Evolutionary conservation across 2,329 filamentous ascomycete species (phyloP), one percentile per base, ranked within the genome.

Genomic region (Cladosporium cucumerinum): DNA sequence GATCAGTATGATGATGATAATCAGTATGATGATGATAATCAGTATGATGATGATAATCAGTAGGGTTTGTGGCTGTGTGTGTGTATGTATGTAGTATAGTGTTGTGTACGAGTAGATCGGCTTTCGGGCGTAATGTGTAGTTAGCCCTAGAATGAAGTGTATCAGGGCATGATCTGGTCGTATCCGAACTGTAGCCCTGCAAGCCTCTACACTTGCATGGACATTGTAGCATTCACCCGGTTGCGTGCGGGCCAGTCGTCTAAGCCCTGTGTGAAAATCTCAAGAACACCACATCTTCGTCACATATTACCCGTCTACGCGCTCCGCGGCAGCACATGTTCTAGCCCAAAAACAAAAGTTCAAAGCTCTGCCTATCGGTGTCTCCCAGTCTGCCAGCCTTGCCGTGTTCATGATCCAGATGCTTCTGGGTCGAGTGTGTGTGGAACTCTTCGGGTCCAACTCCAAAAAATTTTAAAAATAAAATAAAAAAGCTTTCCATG

Each of bases 1-100:
- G 57, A 60, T 34, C 57, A 60, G 66, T 78, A 78, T 61, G 72
- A 76, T 64, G 57, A 60, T 34, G n/a, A n/a, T n/a, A n/a, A n/a
- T n/a, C n/a, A n/a, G n/a, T n/a, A n/a, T n/a, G n/a, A n/a, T n/a
- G n/a, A n/a, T n/a, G n/a, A n/a, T n/a, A n/a, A n/a, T n/a, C n/a
- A n/a, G n/a, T n/a, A n/a, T n/a, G n/a, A n/a, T n/a, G n/a, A n/a
- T n/a, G n/a, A 60, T 18, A 60, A 60, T 32, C 57, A 60, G 57
- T 60, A 60, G 39, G 21, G 8, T 46, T 11, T 21, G n/a, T 10
- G 5, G 39, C 6, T 46, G n/a, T 3, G 8, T 46, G 8, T 21
- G 11, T 46, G 8, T 21, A 21, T 36, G 26, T n/a, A 10, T 30
- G 14, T 32, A 28, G 26, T 12, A 7, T 21, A 16, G 5, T 21